These are phyloP conservation scores for Chaetomiaceae sp. DNA, from an alignment of 2,329 filamentous ascomycete species.

Conservation along the genomic window DNA sequence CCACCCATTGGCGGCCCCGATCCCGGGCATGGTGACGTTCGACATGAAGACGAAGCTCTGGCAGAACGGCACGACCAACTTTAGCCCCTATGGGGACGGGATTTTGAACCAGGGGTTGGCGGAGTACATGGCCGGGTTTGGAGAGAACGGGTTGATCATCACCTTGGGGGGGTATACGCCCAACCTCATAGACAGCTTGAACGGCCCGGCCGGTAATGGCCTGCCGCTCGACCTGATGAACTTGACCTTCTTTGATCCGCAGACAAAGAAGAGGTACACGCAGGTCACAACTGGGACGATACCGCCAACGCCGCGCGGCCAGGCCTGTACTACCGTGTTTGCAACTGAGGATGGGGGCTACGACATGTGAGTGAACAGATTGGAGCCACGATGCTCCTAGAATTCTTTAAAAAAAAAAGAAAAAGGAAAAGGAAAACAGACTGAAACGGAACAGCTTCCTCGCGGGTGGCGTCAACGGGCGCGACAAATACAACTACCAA, in stretches of 20 bases:
- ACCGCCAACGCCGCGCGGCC: slow-evolving; percentile 6
- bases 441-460: slow-evolving; percentile 10
- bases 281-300: slow-evolving; percentile 14
- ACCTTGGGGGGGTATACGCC: slow-evolving; percentile 13
- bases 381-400: background rate
- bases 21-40: slow-evolving; percentile 19
- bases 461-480: slow-evolving; percentile 13
- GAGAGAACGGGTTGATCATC: slow-evolving; percentile 14
- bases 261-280: slow-evolving; percentile 12
- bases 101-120: slow-evolving; percentile 5
- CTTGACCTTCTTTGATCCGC: slow-evolving; percentile 19
- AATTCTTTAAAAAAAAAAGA: no score
- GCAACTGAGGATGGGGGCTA: slow-evolving; percentile 11
- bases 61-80: slow-evolving; percentile 13
- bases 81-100: slow-evolving; percentile 10
- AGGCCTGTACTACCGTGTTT: slow-evolving; percentile 11
- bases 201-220: background rate
- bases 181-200: background rate
- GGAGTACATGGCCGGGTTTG: slow-evolving; percentile 12
- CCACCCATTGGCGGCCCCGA: background rate
- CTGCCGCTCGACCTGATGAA: slow-evolving; percentile 13
- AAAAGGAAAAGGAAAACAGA: no score
- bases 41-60: slow-evolving; percentile 15
- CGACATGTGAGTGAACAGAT: slow-evolving; percentile 15
- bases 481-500: slow-evolving; percentile 1